Percentiles rank a stretch among this genome's conserved stretches.
Conservation (phyloP, 176 grass and related monocot species). For the Coix lacrymajobi region DNA sequence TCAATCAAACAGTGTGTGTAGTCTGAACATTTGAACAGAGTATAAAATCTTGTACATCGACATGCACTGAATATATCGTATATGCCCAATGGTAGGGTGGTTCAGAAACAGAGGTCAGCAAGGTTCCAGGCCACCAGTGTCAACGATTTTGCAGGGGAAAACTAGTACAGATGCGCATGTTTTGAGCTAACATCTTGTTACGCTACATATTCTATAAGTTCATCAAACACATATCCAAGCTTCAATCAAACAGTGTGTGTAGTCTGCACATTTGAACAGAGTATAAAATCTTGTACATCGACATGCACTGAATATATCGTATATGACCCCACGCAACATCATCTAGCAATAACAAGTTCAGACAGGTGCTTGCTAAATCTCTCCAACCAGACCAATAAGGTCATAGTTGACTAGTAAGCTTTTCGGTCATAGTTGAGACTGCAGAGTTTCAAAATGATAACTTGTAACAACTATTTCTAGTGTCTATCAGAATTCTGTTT, state of each 20-base stretch:
- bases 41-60: background rate
- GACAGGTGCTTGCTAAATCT: background rate
- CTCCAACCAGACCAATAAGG: background rate
- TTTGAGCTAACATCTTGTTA: background rate
- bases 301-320: background rate
- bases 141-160: too few species aligned
- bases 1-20: background rate
- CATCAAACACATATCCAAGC: background rate
- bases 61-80: background rate
- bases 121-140: too few species aligned
- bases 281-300: background rate
- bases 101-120: too few species aligned
- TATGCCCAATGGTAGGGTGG: too few species aligned
- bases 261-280: background rate
- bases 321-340: background rate
- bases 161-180: background rate
- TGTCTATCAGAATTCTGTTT: background rate
- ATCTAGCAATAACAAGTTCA: background rate
- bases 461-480: background rate
- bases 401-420: background rate
- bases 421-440: background rate
- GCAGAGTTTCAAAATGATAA: background rate
- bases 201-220: background rate
- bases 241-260: background rate
- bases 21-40: background rate